phyloP scores from a whole-genome alignment of 2,329 filamentous ascomycete genomes.

The Elsinoe perseae region DNA sequence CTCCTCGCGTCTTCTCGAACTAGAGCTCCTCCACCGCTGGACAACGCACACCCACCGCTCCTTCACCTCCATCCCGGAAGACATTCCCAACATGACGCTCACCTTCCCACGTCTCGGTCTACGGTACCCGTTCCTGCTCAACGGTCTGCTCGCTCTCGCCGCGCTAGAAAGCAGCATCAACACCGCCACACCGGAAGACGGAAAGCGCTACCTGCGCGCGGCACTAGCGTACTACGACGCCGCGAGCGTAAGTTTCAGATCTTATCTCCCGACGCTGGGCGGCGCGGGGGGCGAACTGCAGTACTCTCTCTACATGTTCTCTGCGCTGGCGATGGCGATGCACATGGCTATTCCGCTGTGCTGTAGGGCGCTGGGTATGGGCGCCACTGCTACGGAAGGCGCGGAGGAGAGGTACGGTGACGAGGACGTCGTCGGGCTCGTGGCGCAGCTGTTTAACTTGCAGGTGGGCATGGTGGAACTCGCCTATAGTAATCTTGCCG shows the following conservation, averaged over 20 bases:
- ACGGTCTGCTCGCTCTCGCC: constrained; percentile 11
- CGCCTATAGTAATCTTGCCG: not conserved
- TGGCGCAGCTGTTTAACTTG: not conserved
- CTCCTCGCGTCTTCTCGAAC: constrained; percentile 9
- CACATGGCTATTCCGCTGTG: constrained; percentile 1
- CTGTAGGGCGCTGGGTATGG: not conserved
- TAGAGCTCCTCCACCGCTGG: constrained; percentile 16
- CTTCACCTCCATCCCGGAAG: constrained; percentile 3
- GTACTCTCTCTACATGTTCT: constrained; percentile 11
- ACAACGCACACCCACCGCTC: constrained; percentile 3
- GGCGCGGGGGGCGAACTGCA: not conserved
- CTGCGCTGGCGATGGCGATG: constrained; percentile 3
- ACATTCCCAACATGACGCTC: not conserved
- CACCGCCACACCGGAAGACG: not conserved
- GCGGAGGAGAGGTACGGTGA: not conserved
- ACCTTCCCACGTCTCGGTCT: constrained; percentile 2
- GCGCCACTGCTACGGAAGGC: not conserved
- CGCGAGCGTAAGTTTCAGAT: not conserved
- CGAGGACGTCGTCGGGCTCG: not conserved
- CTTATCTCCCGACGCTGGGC: not conserved
- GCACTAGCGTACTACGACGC: constrained; percentile 1
- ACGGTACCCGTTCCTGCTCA: constrained; percentile 3
- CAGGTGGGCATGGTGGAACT: constrained; percentile 4
- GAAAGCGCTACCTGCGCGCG: not conserved
- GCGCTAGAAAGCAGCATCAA: constrained; percentile 5